Base-by-base conservation (phyloP, 139 green algal genomes). In the Coelastrella sp. region DNA sequence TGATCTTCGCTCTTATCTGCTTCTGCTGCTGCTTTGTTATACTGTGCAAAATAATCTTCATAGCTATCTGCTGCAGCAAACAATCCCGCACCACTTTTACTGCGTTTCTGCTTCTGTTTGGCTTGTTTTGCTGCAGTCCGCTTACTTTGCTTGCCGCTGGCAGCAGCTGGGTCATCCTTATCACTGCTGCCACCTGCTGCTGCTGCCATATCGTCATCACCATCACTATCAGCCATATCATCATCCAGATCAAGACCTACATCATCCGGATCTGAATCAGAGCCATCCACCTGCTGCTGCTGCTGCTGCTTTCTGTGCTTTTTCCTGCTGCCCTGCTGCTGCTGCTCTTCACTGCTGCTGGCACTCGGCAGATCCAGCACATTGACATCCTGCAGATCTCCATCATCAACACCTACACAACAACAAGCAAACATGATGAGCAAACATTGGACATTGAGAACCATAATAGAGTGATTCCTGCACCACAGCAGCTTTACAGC, bases 41-140 rank as follows among this genome's bases (percentile, higher is more conserved):
- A 89, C 56, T 89, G 68, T 10, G 54, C 60, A 60, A 90, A 84
- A 17, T 76, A 90, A 60, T 83, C 75, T 6, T 54, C 89, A 66
- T 95, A 97, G 16, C 96, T 93, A 32, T 96, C 94, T 1, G 93
- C 95, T 7, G 90, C 90, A 0, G 95, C 95, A 94, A 97, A 97
- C 20, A 94, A 80, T 61, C 88, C 87, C 60, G 47, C 19, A 85
- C 68, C 54, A 17, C 10, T 58, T 23, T 74, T 73, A 64, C 73
- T 60, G 16, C 32, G 23, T 87, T 78, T 86, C 11, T 58, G 47
- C 73, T 84, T 77, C 66, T 73, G 47, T 23, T 80, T 86, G 47
- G 19, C n/a, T 57, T 66, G 56, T 32, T 83, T 77, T 32, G 23
- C 64, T n/a, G 57, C 80, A 74, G 60, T 59, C 58, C 59, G 59